Evolutionary conservation across 345 rosid species (phyloP), one percentile per base, ranked within the genome.

Genomic region (Murraya koenigii): DNA sequence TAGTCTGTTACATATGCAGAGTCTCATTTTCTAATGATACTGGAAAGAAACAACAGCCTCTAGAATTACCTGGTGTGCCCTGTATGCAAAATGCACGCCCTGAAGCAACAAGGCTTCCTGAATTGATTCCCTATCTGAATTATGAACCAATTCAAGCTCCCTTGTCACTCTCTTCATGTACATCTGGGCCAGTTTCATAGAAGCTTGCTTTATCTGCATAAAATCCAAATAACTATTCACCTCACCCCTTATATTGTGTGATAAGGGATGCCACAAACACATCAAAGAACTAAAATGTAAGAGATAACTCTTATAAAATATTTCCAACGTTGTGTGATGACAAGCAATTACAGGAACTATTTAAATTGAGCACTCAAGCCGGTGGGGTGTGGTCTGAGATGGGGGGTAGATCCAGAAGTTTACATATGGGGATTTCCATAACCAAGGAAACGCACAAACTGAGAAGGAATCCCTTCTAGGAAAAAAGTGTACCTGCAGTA

Each of bases 81-180:
- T 89, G 44, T 89, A 87, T 0, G 95, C 97, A 28, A 95, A 95
- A 63, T 90, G 89, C 82, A 90, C 88, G 49, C 97, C 97, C 85
- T 93, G 95, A 39, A 90, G 90, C 73, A 95, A 87, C 80, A 95
- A 78, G 2, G 90, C 89, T 86, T 93, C 97, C 84, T 87, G 92
- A 75, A 87, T 82, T 22, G 89, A 81, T 73, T 91, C 98, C 80
- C 89, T 85, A 73, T 90, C 94, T 56, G 86, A 79, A 69, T 81
- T 86, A 4, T 87, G 84, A 9, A 79, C 86, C 71, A 86, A 71
- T 80, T 94, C 91, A 35, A 90, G 84, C 90, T 94, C 98, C 56
- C 62, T 82, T 33, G 86, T 88, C 56, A 95, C 98, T 84, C 97
- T 87, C 78, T 85, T 84, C 90, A 95, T 87, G 88, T 91, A 95